A percentile compares a stretch with the other conserved stretches of the same genome.
Conservation (phyloP, 176 grass and related monocot species). For the Carex parvula region DNA sequence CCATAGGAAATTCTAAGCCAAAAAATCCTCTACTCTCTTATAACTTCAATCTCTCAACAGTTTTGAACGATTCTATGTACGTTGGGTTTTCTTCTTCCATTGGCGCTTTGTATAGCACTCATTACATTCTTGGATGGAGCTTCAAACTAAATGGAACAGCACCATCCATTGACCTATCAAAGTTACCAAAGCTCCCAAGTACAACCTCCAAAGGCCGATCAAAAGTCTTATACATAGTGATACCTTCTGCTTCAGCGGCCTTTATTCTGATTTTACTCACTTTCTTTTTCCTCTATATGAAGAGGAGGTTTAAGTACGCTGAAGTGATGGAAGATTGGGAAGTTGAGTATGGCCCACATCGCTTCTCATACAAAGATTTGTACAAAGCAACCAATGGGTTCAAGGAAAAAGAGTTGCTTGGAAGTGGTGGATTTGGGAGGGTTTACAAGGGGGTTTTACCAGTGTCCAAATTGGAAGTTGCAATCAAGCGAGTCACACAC, state of each 20-base stretch:
- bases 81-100: constrained; percentile 66
- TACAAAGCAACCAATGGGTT: constrained; percentile 55
- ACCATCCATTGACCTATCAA: constrained; percentile 35
- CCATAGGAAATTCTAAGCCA: constrained; percentile 40
- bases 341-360: constrained; percentile 61
- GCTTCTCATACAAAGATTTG: constrained; percentile 79
- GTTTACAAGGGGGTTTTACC: constrained; percentile 62
- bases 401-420: constrained; percentile 52
- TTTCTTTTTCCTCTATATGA: neutral
- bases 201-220: constrained; percentile 31
- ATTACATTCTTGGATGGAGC: constrained; percentile 78
- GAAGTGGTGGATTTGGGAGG: constrained; percentile 61
- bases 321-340: constrained; percentile 80
- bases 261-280: constrained; percentile 36
- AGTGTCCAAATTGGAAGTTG: constrained; percentile 45
- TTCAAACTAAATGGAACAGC: constrained; percentile 51
- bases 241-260: constrained; percentile 32
- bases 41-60: constrained; percentile 27
- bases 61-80: constrained; percentile 46
- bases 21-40: constrained; percentile 41
- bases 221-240: constrained; percentile 28
- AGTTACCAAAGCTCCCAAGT: constrained; percentile 45
- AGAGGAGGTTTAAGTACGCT: constrained; percentile 41
- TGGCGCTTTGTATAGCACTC: constrained; percentile 36
- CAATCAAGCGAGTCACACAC: constrained; percentile 61